Evolutionary conservation across 1,284 basidiomycete genomes (phyloP).

Genomic region (Schizopora paradoxa): DNA sequence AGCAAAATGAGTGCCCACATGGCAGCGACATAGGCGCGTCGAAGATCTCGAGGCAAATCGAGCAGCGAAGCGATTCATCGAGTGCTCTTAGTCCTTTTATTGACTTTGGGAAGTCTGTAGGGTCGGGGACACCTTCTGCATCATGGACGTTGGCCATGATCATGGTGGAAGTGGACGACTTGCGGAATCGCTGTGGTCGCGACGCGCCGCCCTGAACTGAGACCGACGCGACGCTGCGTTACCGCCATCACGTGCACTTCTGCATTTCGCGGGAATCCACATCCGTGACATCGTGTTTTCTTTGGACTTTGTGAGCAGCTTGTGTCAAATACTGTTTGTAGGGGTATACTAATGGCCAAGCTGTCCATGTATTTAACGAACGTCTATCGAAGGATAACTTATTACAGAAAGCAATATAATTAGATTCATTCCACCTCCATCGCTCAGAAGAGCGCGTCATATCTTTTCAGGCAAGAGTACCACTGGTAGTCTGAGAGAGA

Average conservation of each 20-base stretch:
- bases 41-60: conserved; percentile 66
- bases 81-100: conserved; percentile 47
- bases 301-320: no score
- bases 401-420: no score
- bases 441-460: conserved; percentile 53
- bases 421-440: no score
- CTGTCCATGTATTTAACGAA: no score
- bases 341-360: no score
- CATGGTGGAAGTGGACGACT: conserved; percentile 10
- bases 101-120: conserved; percentile 56
- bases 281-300: no score
- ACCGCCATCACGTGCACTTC: no score
- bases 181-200: conserved; percentile 15
- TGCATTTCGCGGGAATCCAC: no score
- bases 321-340: no score
- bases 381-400: no score
- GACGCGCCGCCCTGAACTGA: conserved; percentile 7
- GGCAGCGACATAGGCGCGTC: conserved; percentile 62
- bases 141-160: background rate
- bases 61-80: conserved; percentile 60
- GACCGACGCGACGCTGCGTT: conserved; percentile 8
- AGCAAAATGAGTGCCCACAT: conserved; percentile 77
- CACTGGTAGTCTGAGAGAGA: conserved; percentile 57
- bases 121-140: conserved; percentile 43
- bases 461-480: conserved; percentile 75